Conservation (phyloP, 208 protist species). For the Trypanosoma mega region DNA sequence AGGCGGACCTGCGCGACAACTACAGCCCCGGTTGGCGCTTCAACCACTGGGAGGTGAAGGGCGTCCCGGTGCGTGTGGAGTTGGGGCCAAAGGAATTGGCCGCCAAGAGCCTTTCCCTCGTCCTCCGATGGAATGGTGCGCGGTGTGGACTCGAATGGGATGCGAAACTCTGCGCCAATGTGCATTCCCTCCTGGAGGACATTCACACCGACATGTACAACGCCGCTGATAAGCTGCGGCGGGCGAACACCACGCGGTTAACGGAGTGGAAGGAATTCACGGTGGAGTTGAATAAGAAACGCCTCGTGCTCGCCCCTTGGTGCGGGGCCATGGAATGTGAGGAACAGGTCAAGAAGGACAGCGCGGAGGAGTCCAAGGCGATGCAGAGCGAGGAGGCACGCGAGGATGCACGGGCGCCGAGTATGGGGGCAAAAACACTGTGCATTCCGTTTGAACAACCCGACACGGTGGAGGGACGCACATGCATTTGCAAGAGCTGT, state of each 20-base stretch:
- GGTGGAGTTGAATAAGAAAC: conserved; percentile 86
- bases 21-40: conserved; percentile 98
- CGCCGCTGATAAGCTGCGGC: conserved; percentile 44
- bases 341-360: conserved; percentile 94
- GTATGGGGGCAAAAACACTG: conserved; percentile 96
- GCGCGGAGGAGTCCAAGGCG: conserved; percentile 81
- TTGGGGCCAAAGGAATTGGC: conserved; percentile 97
- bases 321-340: conserved; percentile 92
- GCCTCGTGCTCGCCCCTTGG: conserved; percentile 91
- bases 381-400: conserved; percentile 42
- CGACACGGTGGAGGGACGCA: conserved; percentile 56
- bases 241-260: conserved; percentile 52
- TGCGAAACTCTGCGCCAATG: conserved; percentile 21
- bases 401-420: conserved; percentile 87
- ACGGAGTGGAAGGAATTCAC: conserved; percentile 93
- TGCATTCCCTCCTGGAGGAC: conserved; percentile 77
- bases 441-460: conserved; percentile 96
- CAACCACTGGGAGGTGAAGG: conserved; percentile 98
- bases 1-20: conserved; percentile 93
- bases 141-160: conserved; percentile 69
- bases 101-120: conserved; percentile 47
- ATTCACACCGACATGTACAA: conserved; percentile 91
- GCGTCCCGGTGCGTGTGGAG: conserved; percentile 97
- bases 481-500: conserved; percentile 91
- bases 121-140: conserved; percentile 66